A percentile compares a stretch with the other conserved stretches of the same genome.
phyloP scores from a whole-genome alignment of 2,329 filamentous ascomycete species.

The Lachnellula subtilissima region DNA sequence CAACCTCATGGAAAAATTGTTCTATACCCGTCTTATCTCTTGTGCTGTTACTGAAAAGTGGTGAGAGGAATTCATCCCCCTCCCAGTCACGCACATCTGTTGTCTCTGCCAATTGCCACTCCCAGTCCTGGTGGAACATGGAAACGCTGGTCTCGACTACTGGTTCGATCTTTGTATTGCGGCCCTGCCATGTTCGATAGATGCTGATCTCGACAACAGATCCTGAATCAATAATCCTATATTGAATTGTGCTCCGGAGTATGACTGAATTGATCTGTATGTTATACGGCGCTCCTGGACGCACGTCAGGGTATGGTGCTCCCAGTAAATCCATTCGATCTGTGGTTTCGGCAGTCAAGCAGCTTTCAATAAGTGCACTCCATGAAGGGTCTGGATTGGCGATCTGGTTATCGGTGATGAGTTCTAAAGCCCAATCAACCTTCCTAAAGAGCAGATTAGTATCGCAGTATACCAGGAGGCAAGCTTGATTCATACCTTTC shows the following conservation, averaged over 20 bases:
- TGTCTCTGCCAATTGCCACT: conserved; percentile 22
- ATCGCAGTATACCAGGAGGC: not conserved
- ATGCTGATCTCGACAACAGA: conserved; percentile 29
- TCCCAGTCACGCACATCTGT: conserved; percentile 21
- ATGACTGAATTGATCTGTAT: conserved; percentile 18
- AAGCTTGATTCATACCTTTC: conserved; percentile 19
- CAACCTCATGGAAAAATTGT: conserved; percentile 18
- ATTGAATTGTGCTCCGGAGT: conserved; percentile 25
- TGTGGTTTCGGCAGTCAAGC: conserved; percentile 13
- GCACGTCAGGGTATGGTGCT: conserved; percentile 22
- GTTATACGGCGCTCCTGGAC: conserved; percentile 4
- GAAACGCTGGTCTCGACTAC: conserved; percentile 21
- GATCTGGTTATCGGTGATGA: conserved; percentile 27
- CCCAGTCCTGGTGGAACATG: conserved; percentile 29
- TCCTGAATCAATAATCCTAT: conserved; percentile 15
- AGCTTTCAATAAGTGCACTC: conserved; percentile 15
- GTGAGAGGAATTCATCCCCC: conserved; percentile 17
- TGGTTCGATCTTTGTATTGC: conserved; percentile 20
- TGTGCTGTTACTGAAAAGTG: conserved; percentile 19
- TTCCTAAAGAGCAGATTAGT: conserved; percentile 13
- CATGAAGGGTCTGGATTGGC: conserved; percentile 13
- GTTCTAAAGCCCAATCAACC: conserved; percentile 29
- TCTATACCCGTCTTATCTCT: conserved; percentile 14
- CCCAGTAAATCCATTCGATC: conserved; percentile 20
- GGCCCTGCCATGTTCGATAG: conserved; percentile 26